Evolutionary conservation across 306 rosid genomes (phyloP), one percentile per base, ranked within the genome.

Genomic region (Glycine latifolia): DNA sequence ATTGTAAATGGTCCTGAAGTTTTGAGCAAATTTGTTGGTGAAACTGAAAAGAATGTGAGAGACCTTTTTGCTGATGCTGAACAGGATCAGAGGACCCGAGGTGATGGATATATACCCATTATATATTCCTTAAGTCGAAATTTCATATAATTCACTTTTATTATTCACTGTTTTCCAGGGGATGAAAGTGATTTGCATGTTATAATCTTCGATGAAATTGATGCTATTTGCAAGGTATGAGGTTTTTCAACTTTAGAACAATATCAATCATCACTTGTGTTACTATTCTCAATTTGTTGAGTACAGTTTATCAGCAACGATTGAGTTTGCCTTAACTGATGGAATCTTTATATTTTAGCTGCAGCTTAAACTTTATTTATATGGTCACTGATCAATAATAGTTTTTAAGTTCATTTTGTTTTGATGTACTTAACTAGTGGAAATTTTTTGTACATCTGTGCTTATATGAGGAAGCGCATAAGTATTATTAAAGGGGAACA

Each of bases 51-150:
- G 86, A 96, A 96, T 77, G 98, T 96, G 43, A 89, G 99, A 84
- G 99, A 96, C 86, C 94, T 96, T 79, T 96, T 96, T 91, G 97
- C 98, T 53, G 99, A 96, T 92, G 99, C 99, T 70, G 99, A 96
- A 86, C 92, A 88, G 69, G 99, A 96, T 77, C 98, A 96, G 83
- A 93, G 91, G 87, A 55, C 89, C 82, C 90, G 35, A 56, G 99
- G 99, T 91, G 86, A 88, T 84, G 84, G 61, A 77, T 67, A 78
- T 37, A 37, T 68, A 86, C 33, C 8, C 76, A 54, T 71, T 73
- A 31, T 54, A 35, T 61, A 74, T 79, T 73, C 67, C 70, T 70
- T 33, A 60, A 15, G 39, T 75, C 75, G 46, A 69, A 11, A 49
- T 78, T 86, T 76, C 75, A 62, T 67, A 74, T 71, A 79, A 68